These are phyloP conservation scores for Diatrype stigma DNA, from an alignment of 2,329 filamentous ascomycete genomes.

Conservation along the genomic window DNA sequence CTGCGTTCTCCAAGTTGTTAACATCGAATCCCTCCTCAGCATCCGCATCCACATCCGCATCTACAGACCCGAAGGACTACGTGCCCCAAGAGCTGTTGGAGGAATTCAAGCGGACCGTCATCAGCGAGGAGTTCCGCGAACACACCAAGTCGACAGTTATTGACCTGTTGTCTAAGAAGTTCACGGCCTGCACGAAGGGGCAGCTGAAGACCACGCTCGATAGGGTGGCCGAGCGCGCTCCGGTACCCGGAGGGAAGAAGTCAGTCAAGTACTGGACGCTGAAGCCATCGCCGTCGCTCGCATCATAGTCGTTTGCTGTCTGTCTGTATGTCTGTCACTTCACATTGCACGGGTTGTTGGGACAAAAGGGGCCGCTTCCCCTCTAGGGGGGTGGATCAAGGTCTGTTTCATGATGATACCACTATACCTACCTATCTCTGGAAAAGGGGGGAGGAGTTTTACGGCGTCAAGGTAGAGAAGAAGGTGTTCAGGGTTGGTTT, in stretches of 20 bases:
- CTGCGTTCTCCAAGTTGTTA: slow-evolving; percentile 5
- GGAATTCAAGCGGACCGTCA: slow-evolving; percentile 65
- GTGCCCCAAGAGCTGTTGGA: slow-evolving; percentile 58
- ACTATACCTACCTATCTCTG: no score
- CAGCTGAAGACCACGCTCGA: slow-evolving; percentile 69
- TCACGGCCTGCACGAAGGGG: slow-evolving; percentile 65
- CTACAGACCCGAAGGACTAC: slow-evolving; percentile 27
- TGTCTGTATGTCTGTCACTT: no score
- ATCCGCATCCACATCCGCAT: slow-evolving; percentile 4
- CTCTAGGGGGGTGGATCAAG: no score
- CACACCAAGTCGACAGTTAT: slow-evolving; percentile 71
- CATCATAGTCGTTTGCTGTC: no score
- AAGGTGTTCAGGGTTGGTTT: no score
- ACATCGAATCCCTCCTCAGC: slow-evolving; percentile 12
- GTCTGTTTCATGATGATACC: no score
- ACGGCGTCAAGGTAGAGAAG: no score
- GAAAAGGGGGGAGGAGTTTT: no score
- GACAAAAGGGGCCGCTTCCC: no score
- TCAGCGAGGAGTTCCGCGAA: slow-evolving; percentile 54
- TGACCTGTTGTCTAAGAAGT: slow-evolving; percentile 70
- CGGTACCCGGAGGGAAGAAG: slow-evolving; percentile 42
- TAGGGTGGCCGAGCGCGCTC: slow-evolving; percentile 56
- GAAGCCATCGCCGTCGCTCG: no score
- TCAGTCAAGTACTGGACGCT: slow-evolving; percentile 47
- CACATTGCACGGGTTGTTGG: no score